A percentile compares a stretch with the other conserved stretches of the same genome.
Conservation (phyloP, 2,329 filamentous ascomycete species). For the Emericellopsis atlantica region DNA sequence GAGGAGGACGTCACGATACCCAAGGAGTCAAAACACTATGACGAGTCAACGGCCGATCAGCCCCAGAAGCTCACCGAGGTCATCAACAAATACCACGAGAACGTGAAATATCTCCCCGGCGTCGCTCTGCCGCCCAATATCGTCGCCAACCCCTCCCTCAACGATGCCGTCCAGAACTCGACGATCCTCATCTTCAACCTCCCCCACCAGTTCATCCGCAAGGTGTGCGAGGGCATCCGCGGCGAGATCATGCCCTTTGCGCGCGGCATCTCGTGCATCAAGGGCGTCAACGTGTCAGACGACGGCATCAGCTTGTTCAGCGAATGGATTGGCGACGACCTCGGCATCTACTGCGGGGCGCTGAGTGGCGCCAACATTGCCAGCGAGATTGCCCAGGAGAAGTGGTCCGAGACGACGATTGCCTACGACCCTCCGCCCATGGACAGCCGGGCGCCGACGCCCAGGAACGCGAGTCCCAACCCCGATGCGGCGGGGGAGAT, state of each 20-base stretch:
- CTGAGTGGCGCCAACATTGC: slow-evolving; percentile 95
- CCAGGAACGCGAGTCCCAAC: slow-evolving; percentile 32
- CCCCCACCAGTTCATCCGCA: slow-evolving; percentile 88
- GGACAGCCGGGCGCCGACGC: slow-evolving; percentile 63
- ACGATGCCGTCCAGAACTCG: slow-evolving; percentile 69
- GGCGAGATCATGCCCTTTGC: slow-evolving; percentile 88
- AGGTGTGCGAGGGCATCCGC: slow-evolving; percentile 70
- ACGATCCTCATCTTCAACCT: slow-evolving; percentile 93
- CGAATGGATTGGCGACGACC: slow-evolving; percentile 80
- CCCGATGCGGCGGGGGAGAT: slow-evolving; percentile 34
- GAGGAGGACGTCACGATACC: slow-evolving; percentile 78
- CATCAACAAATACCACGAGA: slow-evolving; percentile 91
- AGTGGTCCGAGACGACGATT: slow-evolving; percentile 94
- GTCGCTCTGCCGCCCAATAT: slow-evolving; percentile 75
- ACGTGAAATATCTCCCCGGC: slow-evolving; percentile 93
- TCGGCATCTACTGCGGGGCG: slow-evolving; percentile 94
- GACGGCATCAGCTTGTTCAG: slow-evolving; percentile 82
- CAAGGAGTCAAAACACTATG: slow-evolving; percentile 61
- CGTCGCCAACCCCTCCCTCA: slow-evolving; percentile 68
- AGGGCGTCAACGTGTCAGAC: slow-evolving; percentile 87
- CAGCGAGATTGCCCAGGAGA: slow-evolving; percentile 85
- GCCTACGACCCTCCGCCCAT: slow-evolving; percentile 87
- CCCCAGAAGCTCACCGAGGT: slow-evolving; percentile 80
- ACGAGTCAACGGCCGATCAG: slow-evolving; percentile 45
- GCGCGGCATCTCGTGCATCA: slow-evolving; percentile 92